phyloP scores from a whole-genome alignment of 2,329 filamentous ascomycete genomes.

The Fusarium abutilonis region DNA sequence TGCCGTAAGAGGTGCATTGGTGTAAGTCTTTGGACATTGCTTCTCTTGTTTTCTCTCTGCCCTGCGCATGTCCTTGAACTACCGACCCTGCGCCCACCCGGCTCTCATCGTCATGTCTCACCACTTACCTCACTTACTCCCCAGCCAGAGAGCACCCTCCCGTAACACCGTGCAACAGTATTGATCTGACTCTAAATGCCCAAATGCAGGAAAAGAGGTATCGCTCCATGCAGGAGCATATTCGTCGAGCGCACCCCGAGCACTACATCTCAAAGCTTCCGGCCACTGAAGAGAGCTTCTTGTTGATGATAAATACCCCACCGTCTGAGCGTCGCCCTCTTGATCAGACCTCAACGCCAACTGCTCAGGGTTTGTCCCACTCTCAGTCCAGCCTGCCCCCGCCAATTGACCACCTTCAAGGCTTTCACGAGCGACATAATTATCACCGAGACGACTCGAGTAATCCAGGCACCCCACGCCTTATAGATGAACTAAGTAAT shows the following conservation, averaged over 20 bases:
- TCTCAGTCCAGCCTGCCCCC: conserved; percentile 25
- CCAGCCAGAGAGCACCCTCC: conserved; percentile 23
- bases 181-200: conserved; percentile 41
- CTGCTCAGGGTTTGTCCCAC: conserved; percentile 48
- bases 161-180: conserved; percentile 28
- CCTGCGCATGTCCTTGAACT: conserved; percentile 12
- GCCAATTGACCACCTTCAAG: conserved; percentile 42
- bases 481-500: conserved; percentile 74
- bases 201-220: conserved; percentile 84
- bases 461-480: conserved; percentile 74
- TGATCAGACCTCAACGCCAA: conserved; percentile 48
- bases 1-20: conserved; percentile 98
- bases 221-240: conserved; percentile 99
- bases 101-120: conserved; percentile 43
- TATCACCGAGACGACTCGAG: conserved; percentile 74
- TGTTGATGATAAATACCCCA: conserved; percentile 93
- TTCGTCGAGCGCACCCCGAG: conserved; percentile 94
- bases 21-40: conserved; percentile 70
- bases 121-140: conserved; percentile 32
- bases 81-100: conserved; percentile 28
- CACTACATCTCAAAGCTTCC: conserved; percentile 98
- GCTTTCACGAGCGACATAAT: conserved; percentile 58
- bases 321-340: conserved; percentile 74
- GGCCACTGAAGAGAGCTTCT: conserved; percentile 96
- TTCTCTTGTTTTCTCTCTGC: conserved; percentile 19